Percentiles rank a stretch among this genome's conserved stretches.
Conservation (phyloP, 139 green algal genomes). For the Tetradesmus lagerheimii region DNA sequence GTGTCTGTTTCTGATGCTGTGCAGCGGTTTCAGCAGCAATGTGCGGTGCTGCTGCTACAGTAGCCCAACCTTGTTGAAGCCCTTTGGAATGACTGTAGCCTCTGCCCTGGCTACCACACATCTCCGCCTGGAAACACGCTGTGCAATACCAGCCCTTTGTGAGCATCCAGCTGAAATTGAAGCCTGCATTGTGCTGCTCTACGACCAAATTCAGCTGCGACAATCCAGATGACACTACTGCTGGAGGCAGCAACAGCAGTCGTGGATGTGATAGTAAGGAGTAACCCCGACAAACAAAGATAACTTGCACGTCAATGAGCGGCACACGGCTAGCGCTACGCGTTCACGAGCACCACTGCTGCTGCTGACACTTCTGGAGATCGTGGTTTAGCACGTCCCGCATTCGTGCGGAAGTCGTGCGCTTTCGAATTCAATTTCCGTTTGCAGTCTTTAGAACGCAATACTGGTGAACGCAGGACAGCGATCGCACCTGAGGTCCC, state of each 20-base stretch:
- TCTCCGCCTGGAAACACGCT: slow-evolving; percentile 10
- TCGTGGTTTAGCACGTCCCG: background rate
- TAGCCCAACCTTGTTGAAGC: slow-evolving; percentile 57
- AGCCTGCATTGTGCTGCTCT: background rate
- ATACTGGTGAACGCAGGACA: too few relatives aligned
- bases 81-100: slow-evolving; percentile 49
- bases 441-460: too few relatives aligned
- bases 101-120: slow-evolving; percentile 50
- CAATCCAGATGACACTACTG: background rate
- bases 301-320: background rate
- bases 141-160: background rate
- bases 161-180: background rate
- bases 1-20: too few relatives aligned
- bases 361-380: background rate
- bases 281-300: background rate
- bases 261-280: background rate
- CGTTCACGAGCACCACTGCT: background rate
- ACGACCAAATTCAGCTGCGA: background rate
- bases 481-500: background rate
- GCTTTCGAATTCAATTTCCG: background rate
- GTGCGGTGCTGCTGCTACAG: background rate
- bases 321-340: background rate
- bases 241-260: background rate
- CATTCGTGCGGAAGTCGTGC: background rate
- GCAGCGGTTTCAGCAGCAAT: background rate